Evolutionary conservation across 1,284 basidiomycete genomes (phyloP), one percentile per base, ranked within the genome.

Genomic region (Thecaphora frezii): DNA sequence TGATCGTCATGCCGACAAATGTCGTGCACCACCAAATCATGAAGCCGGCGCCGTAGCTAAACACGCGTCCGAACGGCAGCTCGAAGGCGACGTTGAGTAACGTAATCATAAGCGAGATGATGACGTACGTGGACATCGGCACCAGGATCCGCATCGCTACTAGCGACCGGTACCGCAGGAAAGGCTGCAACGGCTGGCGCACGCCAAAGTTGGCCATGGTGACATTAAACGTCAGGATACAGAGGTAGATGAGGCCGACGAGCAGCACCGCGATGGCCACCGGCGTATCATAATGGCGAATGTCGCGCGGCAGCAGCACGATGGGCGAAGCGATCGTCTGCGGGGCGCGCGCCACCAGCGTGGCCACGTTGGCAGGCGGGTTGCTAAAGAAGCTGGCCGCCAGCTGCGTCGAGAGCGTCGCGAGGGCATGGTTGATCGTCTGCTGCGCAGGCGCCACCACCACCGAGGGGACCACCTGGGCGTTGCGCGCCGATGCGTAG

Each of bases 161-260:
- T 21, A 71, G 40, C 22, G 72, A 71, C 12, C 64, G 54, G 47
- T 53, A 58, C n/a, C 49, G 51, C 12, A 77, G 54, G 49, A 64
- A 69, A 5, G 56, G 58, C 36, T 71, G 64, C 22, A 77, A 47
- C 8, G 44, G 42, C 37, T 66, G 57, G 2, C 75, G 72, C 5
- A 53, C 41, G 5, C 37, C 55, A 16, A 69, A 67, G 48, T 48
- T 51, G 21, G 66, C 72, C 70, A 77, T 66, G 14, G 69, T 71
- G 0, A 62, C 33, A 47, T 68, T 79, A 57, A 75, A 82, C 58
- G 81, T 61, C 21, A 82, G 73, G 57, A 90, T 89, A 49, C 86
- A 80, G 42, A 88, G 81, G 80, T 89, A 91, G 57, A 90, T 87
- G 7, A 89, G 81, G 24, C 88, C 89, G 24, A 90, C 88, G 57